Evolutionary conservation across 2,329 filamentous ascomycete species (phyloP).

Genomic region (Colletotrichum tabaci): DNA sequence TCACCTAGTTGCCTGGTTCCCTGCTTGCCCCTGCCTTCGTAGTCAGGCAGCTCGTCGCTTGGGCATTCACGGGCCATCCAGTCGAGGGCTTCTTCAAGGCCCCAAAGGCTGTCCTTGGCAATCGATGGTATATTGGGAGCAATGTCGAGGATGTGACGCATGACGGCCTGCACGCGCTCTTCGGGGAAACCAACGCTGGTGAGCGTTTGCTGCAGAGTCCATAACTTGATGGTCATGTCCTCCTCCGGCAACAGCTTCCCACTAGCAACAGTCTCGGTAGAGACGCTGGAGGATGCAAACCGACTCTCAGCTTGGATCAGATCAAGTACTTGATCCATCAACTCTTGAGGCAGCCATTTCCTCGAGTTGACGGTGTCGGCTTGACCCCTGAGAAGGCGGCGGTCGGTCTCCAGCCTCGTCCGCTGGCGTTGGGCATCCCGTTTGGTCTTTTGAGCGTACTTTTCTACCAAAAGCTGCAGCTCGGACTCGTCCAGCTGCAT

Average conservation of each 20-base stretch:
- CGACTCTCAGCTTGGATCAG: slow-evolving; percentile 78
- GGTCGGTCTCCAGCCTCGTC: slow-evolving; percentile 85
- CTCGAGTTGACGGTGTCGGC: slow-evolving; percentile 79
- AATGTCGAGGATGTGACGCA: slow-evolving; percentile 78
- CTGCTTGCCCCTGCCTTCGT: slow-evolving; percentile 67
- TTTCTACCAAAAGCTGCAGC: slow-evolving; percentile 89
- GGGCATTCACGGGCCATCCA: slow-evolving; percentile 88
- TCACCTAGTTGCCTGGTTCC: slow-evolving; percentile 55
- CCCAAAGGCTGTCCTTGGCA: slow-evolving; percentile 81
- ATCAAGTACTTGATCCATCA: slow-evolving; percentile 83
- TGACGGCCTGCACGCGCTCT: slow-evolving; percentile 72
- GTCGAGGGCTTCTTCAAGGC: slow-evolving; percentile 88
- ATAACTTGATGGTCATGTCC: slow-evolving; percentile 83
- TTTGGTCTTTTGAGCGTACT: slow-evolving; percentile 82
- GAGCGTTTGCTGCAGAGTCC: slow-evolving; percentile 86
- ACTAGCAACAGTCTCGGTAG: slow-evolving; percentile 56
- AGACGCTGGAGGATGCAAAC: slow-evolving; percentile 67
- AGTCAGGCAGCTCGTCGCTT: slow-evolving; percentile 78
- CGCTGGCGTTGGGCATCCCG: slow-evolving; percentile 85
- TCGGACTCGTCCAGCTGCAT: slow-evolving; percentile 91
- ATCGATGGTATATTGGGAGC: slow-evolving; percentile 71
- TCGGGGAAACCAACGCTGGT: slow-evolving; percentile 77
- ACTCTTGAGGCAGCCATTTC: slow-evolving; percentile 85
- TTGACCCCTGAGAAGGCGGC: slow-evolving; percentile 84
- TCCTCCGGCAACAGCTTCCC: slow-evolving; percentile 79